Conservation (phyloP, 129 eudicot genomes). For the Artemisia tridentata region DNA sequence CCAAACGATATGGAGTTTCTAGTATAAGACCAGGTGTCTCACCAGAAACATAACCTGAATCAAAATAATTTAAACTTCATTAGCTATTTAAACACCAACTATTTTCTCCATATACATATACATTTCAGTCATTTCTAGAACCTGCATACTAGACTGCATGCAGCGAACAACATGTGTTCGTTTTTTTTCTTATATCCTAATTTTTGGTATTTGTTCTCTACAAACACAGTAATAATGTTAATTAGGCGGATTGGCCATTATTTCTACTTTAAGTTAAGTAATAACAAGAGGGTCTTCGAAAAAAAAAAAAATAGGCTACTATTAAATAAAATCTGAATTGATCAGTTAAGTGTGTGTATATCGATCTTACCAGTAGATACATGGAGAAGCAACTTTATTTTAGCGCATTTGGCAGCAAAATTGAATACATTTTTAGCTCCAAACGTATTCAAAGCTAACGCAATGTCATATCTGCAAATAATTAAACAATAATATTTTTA, state of each 20-base stretch:
- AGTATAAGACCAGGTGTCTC: conserved; percentile 44
- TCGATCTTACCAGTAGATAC: conserved; percentile 48
- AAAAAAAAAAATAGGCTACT: not conserved
- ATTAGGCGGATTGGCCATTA: too few relatives aligned
- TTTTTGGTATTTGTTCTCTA: too few relatives aligned
- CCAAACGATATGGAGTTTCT: conserved; percentile 47
- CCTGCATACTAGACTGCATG: too few relatives aligned
- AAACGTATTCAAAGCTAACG: conserved; percentile 37
- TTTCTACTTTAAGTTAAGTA: too few relatives aligned
- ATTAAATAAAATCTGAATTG: not conserved
- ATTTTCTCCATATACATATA: too few relatives aligned
- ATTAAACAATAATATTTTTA: too few relatives aligned
- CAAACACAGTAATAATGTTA: too few relatives aligned
- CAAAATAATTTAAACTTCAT: not conserved
- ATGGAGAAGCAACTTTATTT: conserved; percentile 42
- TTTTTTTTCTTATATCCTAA: too few relatives aligned
- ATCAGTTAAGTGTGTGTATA: not conserved
- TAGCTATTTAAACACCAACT: too few relatives aligned
- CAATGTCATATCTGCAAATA: conserved; percentile 37
- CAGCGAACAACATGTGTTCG: too few relatives aligned
- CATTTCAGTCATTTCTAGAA: too few relatives aligned
- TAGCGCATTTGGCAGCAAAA: conserved; percentile 42
- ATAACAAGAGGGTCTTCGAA: not conserved
- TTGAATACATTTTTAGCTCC: conserved; percentile 44
- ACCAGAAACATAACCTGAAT: conserved; percentile 57